Conservation (phyloP, 2,329 filamentous ascomycete genomes). For the Alternaria tenuissima region DNA sequence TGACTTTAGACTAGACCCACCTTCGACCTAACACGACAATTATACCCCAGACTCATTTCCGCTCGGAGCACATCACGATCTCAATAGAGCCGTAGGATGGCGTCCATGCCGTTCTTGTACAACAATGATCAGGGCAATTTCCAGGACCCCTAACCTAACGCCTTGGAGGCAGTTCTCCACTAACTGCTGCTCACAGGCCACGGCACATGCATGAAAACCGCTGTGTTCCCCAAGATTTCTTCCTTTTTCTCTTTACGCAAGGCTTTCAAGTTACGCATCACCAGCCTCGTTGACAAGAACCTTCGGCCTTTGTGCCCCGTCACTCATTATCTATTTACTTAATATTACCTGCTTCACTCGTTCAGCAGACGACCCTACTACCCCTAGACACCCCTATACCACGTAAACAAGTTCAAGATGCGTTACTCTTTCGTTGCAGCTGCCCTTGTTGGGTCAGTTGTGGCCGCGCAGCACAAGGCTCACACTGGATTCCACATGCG, state of each 20-base stretch:
- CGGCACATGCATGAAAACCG: constrained; percentile 42
- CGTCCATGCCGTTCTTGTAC: constrained; percentile 38
- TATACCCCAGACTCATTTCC: constrained; percentile 46
- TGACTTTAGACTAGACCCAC: constrained; percentile 2
- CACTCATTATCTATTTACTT: constrained; percentile 45
- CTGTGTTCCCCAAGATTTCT: constrained; percentile 31
- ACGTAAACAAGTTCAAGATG: constrained; percentile 66
- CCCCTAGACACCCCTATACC: constrained; percentile 31
- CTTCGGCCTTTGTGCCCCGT: constrained; percentile 47
- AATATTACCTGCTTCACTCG: constrained; percentile 76
- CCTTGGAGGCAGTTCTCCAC: constrained; percentile 23
- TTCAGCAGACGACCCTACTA: constrained; percentile 76
- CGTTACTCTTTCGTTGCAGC: constrained; percentile 75
- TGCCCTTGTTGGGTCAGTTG: constrained; percentile 61
- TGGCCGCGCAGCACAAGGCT: constrained; percentile 70
- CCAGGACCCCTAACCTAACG: constrained; percentile 45
- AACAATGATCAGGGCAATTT: constrained; percentile 37
- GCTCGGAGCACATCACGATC: constrained; percentile 36
- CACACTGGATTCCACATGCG: constrained; percentile 66
- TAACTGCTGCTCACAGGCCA: constrained; percentile 24
- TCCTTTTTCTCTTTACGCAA: constrained; percentile 38
- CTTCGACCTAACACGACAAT: constrained; percentile 13
- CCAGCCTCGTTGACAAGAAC: constrained; percentile 45
- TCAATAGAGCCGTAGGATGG: constrained; percentile 29
- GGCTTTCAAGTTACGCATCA: constrained; percentile 43